phyloP scores from a whole-genome alignment of 768 basidiomycete genomes.

The Mycena olivaceomarginata region DNA sequence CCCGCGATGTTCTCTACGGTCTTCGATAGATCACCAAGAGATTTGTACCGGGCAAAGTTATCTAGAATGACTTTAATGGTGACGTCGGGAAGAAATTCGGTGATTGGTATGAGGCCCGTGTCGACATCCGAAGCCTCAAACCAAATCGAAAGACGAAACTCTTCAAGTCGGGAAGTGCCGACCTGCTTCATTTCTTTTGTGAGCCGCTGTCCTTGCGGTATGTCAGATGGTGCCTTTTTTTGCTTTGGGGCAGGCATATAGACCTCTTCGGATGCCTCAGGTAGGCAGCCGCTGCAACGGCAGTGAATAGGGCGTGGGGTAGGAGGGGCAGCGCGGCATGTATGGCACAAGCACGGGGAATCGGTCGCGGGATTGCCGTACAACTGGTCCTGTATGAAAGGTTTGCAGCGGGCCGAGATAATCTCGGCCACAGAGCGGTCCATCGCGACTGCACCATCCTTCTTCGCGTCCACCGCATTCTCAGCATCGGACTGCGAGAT shows the following conservation, averaged over 20 bases:
- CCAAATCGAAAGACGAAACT: slow-evolving; percentile 22
- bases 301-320: neutral
- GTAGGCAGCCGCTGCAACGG: slow-evolving; percentile 14
- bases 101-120: slow-evolving; percentile 6
- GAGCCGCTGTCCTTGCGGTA: neutral
- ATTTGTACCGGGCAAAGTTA: neutral
- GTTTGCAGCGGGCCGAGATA: slow-evolving; percentile 3
- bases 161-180: neutral
- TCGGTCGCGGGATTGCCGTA: slow-evolving; percentile 5
- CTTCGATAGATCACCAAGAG: neutral
- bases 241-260: slow-evolving; percentile 11
- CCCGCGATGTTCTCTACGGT: neutral
- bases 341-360: neutral
- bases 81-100: slow-evolving; percentile 18
- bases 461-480: slow-evolving; percentile 13
- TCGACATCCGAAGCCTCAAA: neutral
- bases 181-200: slow-evolving; percentile 24
- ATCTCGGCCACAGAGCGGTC: slow-evolving; percentile 6
- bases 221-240: slow-evolving; percentile 15
- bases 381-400: slow-evolving; percentile 1
- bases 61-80: neutral
- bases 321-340: neutral
- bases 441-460: neutral
- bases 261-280: neutral
- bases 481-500: slow-evolving; percentile 14